A percentile compares a stretch with the other conserved stretches of the same genome.
Evolutionary conservation across 139 green algal genomes (phyloP).

Genomic region (Picochlorum sp.): DNA sequence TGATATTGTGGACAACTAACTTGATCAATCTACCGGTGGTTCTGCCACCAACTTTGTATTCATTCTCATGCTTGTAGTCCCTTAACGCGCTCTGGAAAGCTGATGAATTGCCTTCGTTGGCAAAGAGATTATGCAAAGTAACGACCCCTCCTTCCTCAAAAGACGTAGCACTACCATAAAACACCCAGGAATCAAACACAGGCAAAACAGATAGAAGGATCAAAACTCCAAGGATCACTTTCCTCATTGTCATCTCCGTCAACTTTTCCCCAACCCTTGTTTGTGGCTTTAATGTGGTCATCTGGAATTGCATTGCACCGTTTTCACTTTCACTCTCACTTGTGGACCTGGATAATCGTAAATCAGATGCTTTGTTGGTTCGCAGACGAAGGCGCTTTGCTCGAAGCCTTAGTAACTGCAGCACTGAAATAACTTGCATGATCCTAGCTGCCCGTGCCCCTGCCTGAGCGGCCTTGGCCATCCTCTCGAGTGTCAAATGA

Average conservation of each 20-base stretch:
- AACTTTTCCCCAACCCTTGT: slow-evolving; percentile 80
- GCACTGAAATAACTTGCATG: slow-evolving; percentile 9
- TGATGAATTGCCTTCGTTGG: slow-evolving; percentile 20
- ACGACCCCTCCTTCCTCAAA: slow-evolving; percentile 55
- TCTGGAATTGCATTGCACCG: slow-evolving; percentile 25
- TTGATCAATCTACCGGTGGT: slow-evolving; percentile 33
- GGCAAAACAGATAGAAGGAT: slow-evolving; percentile 79
- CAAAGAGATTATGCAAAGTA: slow-evolving; percentile 69
- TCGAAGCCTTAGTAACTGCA: slow-evolving; percentile 1
- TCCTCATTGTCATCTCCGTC: slow-evolving; percentile 76
- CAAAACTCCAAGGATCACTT: slow-evolving; percentile 66
- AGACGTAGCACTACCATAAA: slow-evolving; percentile 47
- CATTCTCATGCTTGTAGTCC: slow-evolving; percentile 38
- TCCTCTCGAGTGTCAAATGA: slow-evolving; percentile 3
- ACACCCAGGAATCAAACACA: slow-evolving; percentile 58
- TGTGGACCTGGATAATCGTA: neutral
- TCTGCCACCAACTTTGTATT: slow-evolving; percentile 38
- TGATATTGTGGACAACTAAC: slow-evolving; percentile 48
- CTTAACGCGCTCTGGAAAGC: slow-evolving; percentile 31
- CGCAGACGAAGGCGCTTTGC: neutral
- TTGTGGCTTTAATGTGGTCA: slow-evolving; percentile 5
- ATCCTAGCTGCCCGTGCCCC: slow-evolving; percentile 15
- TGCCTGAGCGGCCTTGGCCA: slow-evolving; percentile 12
- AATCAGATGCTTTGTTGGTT: neutral
- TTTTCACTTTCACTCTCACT: slow-evolving; percentile 20